Conservation (phyloP, 257 asterid species). For the Penstemon barbatus region DNA sequence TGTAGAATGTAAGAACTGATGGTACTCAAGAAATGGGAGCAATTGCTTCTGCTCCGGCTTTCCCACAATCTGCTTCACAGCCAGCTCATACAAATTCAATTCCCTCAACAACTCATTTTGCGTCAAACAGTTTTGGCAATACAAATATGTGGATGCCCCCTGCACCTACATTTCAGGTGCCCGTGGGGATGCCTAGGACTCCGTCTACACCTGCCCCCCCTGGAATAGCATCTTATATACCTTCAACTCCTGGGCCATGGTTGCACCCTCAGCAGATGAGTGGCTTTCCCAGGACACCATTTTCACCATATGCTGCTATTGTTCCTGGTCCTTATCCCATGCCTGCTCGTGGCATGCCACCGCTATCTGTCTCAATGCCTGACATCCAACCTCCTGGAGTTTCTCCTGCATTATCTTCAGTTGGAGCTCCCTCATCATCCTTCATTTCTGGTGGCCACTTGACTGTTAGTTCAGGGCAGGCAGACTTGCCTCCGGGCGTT, state of each 20-base stretch:
- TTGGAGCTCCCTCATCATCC: conserved; percentile 42
- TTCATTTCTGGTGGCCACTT: conserved; percentile 43
- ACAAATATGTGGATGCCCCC: conserved; percentile 48
- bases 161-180: conserved; percentile 58
- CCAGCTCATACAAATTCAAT: conserved; percentile 46
- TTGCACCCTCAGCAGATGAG: conserved; percentile 68
- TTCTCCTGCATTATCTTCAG: conserved; percentile 46
- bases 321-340: conserved; percentile 60
- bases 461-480: conserved; percentile 42
- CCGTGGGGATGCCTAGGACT: conserved; percentile 50
- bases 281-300: conserved; percentile 68
- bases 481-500: conserved; percentile 67
- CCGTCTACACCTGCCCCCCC: conserved; percentile 58
- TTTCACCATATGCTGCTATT: conserved; percentile 62
- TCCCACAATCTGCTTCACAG: conserved; percentile 49
- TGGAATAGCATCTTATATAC: conserved; percentile 54
- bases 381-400: conserved; percentile 90
- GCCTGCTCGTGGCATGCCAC: conserved; percentile 46
- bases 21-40: conserved; percentile 47
- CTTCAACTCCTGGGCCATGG: conserved; percentile 75
- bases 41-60: conserved; percentile 44
- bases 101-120: conserved; percentile 42
- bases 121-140: conserved; percentile 42
- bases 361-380: conserved; percentile 50
- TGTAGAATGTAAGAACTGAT: conserved; percentile 55